Base-by-base conservation (phyloP, 2,329 filamentous ascomycete genomes). In the Alternaria rosae region DNA sequence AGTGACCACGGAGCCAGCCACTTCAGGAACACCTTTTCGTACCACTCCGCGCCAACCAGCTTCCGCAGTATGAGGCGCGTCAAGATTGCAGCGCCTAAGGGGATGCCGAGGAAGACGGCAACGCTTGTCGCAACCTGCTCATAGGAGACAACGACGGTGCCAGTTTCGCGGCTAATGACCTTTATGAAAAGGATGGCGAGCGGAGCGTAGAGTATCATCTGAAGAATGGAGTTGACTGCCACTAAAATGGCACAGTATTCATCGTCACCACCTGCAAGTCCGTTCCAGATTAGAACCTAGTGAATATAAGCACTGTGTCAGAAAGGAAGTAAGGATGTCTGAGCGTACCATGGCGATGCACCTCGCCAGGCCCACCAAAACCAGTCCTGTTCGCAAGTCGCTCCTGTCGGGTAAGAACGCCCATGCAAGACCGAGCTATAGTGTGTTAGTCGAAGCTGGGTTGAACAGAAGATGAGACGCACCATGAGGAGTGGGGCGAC, bases 401-500 rank as follows among this genome's bases (percentile, higher is more conserved):
- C 71, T 74, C 58, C 82, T 74, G 54, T 66, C 67, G 12, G 61
- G 62, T 30, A 66, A 32, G 30, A 69, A 67, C 3, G 84, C 84
- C 85, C 89, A 92, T 0, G 89, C 84, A 3, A 92, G 81, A 0
- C 76, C 87, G 15, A 88, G 83, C 89, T 91, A 28, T 15, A 52
- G 20, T 52, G 9, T 5, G 35, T 57, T 59, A 62, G 47, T 52
- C 44, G 17, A 42, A 41, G 47, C 20, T 59, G n/a, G 57, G 21
- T 25, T n/a, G 15, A 50, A 38, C 21, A 23, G 48, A 13, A 45
- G 12, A 23, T 12, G 17, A 58, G n/a, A 56, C 61, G 25, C 17
- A 91, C 88, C 91, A 94, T 94, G 9, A 93, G 78, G 5, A 94
- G 83, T 21, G 91, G 92, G 0, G 91, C 91, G n/a, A 94, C 73